phyloP scores from a whole-genome alignment of 495 filamentous ascomycete species.

The Neurospora sp. region DNA sequence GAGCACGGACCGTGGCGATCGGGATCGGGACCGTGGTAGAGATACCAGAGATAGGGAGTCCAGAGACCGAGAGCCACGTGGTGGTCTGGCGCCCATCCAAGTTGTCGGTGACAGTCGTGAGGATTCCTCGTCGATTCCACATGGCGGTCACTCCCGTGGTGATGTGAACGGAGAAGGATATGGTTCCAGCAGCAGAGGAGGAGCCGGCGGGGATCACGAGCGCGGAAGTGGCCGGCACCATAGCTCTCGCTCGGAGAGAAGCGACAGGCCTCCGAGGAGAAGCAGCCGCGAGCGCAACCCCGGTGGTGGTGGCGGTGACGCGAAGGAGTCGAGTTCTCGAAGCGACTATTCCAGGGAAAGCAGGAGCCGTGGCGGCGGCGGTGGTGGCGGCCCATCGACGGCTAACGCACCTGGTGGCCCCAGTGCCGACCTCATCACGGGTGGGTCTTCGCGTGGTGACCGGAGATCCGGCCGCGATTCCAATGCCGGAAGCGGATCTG shows the following conservation, averaged over 20 bases:
- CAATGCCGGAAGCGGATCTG: conserved; percentile 7
- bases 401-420: neutral
- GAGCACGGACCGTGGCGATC: conserved; percentile 6
- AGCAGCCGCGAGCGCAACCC: conserved; percentile 33
- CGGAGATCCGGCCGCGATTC: conserved; percentile 19
- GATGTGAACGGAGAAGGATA: conserved; percentile 25
- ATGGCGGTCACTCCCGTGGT: neutral
- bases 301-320: conserved; percentile 14
- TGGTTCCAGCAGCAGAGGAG: conserved; percentile 14
- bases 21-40: neutral
- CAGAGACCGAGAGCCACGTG: neutral
- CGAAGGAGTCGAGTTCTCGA: conserved; percentile 25
- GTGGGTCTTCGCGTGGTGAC: neutral
- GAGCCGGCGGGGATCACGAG: conserved; percentile 25
- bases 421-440: conserved; percentile 10
- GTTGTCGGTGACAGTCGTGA: conserved; percentile 22
- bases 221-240: conserved; percentile 35
- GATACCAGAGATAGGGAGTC: neutral
- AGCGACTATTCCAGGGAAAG: conserved; percentile 25
- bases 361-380: conserved; percentile 22
- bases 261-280: conserved; percentile 29
- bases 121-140: neutral
- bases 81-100: conserved; percentile 17
- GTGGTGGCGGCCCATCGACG: conserved; percentile 14
- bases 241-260: conserved; percentile 26